Conservation (phyloP, 179 eudicot species). For the Dionaea muscipula region DNA sequence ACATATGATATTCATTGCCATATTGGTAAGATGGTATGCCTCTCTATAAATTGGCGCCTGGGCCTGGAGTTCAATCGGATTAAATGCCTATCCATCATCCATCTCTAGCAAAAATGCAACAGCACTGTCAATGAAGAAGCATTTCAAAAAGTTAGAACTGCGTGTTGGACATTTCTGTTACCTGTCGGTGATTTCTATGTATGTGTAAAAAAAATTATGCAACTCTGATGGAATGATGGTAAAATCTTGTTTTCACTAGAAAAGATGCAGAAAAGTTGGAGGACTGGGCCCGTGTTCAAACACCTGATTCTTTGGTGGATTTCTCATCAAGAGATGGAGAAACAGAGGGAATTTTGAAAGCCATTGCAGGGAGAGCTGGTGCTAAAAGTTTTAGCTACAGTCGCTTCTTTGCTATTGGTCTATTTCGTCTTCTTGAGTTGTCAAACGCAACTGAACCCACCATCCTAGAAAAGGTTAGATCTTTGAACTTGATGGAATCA, state of each 20-base stretch:
- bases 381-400: conserved; percentile 72
- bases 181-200: too few species aligned
- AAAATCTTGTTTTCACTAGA: conserved; percentile 31
- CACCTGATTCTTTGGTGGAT: conserved; percentile 54
- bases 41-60: too few species aligned
- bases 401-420: conserved; percentile 88
- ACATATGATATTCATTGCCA: too few species aligned
- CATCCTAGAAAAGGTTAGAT: conserved; percentile 61
- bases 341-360: conserved; percentile 61
- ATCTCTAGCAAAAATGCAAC: too few species aligned
- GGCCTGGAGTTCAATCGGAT: too few species aligned
- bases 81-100: too few species aligned
- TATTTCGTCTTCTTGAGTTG: conserved; percentile 87
- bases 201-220: too few species aligned
- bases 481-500: neutral
- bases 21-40: too few species aligned
- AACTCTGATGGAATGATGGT: conserved; percentile 16
- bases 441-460: conserved; percentile 81
- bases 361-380: conserved; percentile 77
- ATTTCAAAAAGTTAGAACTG: too few species aligned
- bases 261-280: conserved; percentile 80
- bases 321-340: conserved; percentile 80
- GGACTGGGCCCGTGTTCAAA: conserved; percentile 80
- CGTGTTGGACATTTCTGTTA: too few species aligned
- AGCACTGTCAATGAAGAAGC: too few species aligned